Evolutionary conservation across 2,329 filamentous ascomycete species (phyloP).

Genomic region (Thermothelomyces thermophilus): DNA sequence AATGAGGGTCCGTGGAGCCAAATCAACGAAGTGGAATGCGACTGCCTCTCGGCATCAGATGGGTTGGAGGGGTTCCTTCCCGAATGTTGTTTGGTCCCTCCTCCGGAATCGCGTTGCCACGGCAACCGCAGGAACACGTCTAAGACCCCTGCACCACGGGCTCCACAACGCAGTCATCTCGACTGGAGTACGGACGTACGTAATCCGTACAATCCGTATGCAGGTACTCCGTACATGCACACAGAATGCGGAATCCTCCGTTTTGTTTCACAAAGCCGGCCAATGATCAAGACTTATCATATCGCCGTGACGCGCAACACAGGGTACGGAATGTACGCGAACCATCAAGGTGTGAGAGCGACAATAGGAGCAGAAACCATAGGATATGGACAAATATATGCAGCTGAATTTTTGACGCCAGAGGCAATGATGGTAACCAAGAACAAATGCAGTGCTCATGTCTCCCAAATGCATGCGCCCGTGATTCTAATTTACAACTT

Average conservation of each 20-base stretch:
- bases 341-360: neutral
- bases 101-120: neutral
- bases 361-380: neutral
- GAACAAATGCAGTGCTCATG: constrained; percentile 1
- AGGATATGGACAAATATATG: neutral
- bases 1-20: no score
- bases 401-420: neutral
- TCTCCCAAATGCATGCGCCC: constrained; percentile 3
- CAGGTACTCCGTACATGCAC: no score
- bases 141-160: neutral
- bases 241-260: no score
- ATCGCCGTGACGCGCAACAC: no score
- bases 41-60: neutral
- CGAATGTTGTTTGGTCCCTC: constrained; percentile 3
- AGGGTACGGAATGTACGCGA: no score
- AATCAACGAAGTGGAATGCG: constrained; percentile 10
- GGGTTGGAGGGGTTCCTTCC: constrained; percentile 10
- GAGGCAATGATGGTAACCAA: neutral
- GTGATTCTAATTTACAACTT: constrained; percentile 4
- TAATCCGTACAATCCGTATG: neutral
- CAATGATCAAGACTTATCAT: no score
- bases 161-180: neutral
- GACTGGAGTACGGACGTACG: neutral
- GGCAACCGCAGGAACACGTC: constrained; percentile 6
- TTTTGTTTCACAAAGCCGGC: no score